Evolutionary conservation across 805 yeast species (phyloP), one percentile per base, ranked within the genome.

Genomic region (Brettanomyces anomalus): DNA sequence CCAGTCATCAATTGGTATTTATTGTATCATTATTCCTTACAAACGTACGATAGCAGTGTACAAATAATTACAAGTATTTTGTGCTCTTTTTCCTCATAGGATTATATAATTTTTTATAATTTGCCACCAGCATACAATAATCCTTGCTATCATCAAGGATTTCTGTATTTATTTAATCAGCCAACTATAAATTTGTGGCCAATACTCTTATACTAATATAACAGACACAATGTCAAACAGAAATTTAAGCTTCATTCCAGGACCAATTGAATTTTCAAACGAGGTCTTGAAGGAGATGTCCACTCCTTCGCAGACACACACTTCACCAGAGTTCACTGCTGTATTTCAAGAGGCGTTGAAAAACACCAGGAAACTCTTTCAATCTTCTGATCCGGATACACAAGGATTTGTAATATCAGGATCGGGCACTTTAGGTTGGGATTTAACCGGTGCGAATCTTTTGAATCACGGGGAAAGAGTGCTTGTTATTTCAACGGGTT

Each of bases 351-450:
- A 72, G 16, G 82, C 76, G 14, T 71, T 90, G 56, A 62, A 70
- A 54, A 76, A 79, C 60, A 72, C 86, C 53, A 76, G 97, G 54
- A 71, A 68, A 50, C 64, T 90, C 51, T 89, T 89, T 74, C 74
- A 80, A 57, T 79, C 90, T 24, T 66, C 77, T 21, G 77, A 74
- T 53, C 61, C 76, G 13, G 58, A 64, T n/a, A 76, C 93, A 32
- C 96, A 86, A 66, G 86, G 89, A 6, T 71, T 85, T 46, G 85
- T 90, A 14, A 58, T 90, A 44, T 73, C 93, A 3, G 97, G 97
- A 36, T 82, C 95, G 2, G 97, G 97, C 45, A 87, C 97, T 17
- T 71, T 89, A 35, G 97, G 97, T 32, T 89, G 96, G 96, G 97
- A 89, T 57, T 68, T 89, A 48, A 81, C 77, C 35, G 95, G 82